Base-by-base conservation (phyloP, 495 filamentous ascomycete species). In the Mytilinidion resinicola region DNA sequence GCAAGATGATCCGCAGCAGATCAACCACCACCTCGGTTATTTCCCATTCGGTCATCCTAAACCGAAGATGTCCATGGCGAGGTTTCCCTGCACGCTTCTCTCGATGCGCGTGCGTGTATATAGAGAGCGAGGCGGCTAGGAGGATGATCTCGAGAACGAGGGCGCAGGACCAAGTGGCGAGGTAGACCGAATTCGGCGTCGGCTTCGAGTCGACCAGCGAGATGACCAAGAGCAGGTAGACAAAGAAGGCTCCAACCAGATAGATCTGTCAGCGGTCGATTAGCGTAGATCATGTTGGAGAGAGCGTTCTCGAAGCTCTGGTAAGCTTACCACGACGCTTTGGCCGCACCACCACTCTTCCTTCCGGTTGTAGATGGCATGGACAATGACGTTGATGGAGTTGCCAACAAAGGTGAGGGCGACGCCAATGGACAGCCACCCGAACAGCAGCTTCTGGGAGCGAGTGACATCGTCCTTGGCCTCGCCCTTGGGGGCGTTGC, bases 291-390 rank as follows among this genome's bases (percentile, higher is more conserved):
- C 19, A 51, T 21, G 35, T 39, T 37, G 38, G 55, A 42, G 59
- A 51, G 25, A 17, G 35, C 25, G 33, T 43, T 53, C 36, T 15
- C 37, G 34, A 10, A 41, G 19, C 14, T 12, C 19, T 25, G 6
- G 17, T 53, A 17, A 80, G 46, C 88, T 74, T 84, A 97, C 92
- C 69, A 87, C 86, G 55, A 84, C 80, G 33, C 87, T 77, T 72
- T 96, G 83, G 30, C 89, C 89, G 68, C 89, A 93, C 93, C 91
- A 96, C 91, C 91, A 96, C 41, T 82, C 76, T 61, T 87, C 77
- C 30, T 85, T 76, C 51, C 78, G 76, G 53, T 78, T 73, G 14
- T 78, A 61, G 56, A 96, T 75, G 57, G 90, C 87, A 77, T 91
- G 93, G 54, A 81, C 55, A 46, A 93, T 82, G 63, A 95, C 85